Conservation (phyloP, 306 rosid species). For the Pyrus bretschneideri region DNA sequence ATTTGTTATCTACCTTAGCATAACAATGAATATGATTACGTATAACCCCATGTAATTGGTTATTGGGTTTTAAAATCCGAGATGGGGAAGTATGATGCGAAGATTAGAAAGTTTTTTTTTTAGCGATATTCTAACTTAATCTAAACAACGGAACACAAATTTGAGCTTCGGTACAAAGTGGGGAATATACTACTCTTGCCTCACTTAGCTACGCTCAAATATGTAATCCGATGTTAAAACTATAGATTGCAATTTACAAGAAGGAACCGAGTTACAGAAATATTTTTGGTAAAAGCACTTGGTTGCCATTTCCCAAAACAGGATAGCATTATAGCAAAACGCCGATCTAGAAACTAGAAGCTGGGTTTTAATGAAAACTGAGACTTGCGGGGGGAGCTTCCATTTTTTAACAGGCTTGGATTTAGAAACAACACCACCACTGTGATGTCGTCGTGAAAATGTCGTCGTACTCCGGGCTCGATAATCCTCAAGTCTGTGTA, state of each 20-base stretch:
- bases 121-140: background rate
- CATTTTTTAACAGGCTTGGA: slow-evolving; percentile 21
- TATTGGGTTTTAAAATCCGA: background rate
- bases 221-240: background rate
- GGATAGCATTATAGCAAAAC: background rate
- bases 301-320: background rate
- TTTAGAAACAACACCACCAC: slow-evolving; percentile 68
- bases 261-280: background rate
- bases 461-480: slow-evolving; percentile 71
- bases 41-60: background rate
- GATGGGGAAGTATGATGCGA: background rate
- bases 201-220: background rate
- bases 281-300: background rate
- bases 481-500: slow-evolving; percentile 62
- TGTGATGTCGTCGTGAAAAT: slow-evolving; percentile 82
- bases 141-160: background rate
- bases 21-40: background rate
- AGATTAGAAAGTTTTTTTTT: no score
- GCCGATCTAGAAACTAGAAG: slow-evolving; percentile 16
- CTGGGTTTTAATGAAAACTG: slow-evolving; percentile 54
- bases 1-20: no score
- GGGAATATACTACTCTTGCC: background rate
- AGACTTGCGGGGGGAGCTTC: slow-evolving; percentile 28
- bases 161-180: background rate
- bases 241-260: background rate